phyloP scores from a whole-genome alignment of 345 rosid species.

The Syzygium oleosum region DNA sequence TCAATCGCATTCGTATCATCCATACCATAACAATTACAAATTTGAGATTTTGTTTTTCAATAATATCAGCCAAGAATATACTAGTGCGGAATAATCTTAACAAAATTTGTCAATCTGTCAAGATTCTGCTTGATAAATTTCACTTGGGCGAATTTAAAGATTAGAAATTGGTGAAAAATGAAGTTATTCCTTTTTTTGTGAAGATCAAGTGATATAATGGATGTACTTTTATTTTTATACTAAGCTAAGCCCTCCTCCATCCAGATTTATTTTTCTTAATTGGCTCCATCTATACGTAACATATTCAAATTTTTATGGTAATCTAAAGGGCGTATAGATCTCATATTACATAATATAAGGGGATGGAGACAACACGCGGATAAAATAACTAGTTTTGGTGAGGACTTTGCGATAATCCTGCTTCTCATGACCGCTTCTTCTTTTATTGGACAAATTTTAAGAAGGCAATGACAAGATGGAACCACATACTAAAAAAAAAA shows the following conservation, averaged over 20 bases:
- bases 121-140: too few relatives aligned
- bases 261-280: too few relatives aligned
- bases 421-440: background rate
- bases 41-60: background rate
- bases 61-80: background rate
- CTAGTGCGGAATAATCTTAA: background rate
- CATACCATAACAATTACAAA: background rate
- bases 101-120: background rate
- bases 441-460: too few relatives aligned
- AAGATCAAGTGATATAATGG: background rate
- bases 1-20: background rate
- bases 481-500: too few relatives aligned
- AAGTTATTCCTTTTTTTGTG: background rate
- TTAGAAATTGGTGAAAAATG: too few relatives aligned
- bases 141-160: background rate
- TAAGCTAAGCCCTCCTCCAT: too few relatives aligned
- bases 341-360: background rate
- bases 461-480: too few relatives aligned
- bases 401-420: background rate
- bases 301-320: background rate
- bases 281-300: background rate
- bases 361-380: background rate
- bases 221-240: background rate
- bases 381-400: rapidly evolving
- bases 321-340: background rate